Evolutionary conservation across 2,329 filamentous ascomycete species (phyloP).

Genomic region (Huntiella abstrusa): DNA sequence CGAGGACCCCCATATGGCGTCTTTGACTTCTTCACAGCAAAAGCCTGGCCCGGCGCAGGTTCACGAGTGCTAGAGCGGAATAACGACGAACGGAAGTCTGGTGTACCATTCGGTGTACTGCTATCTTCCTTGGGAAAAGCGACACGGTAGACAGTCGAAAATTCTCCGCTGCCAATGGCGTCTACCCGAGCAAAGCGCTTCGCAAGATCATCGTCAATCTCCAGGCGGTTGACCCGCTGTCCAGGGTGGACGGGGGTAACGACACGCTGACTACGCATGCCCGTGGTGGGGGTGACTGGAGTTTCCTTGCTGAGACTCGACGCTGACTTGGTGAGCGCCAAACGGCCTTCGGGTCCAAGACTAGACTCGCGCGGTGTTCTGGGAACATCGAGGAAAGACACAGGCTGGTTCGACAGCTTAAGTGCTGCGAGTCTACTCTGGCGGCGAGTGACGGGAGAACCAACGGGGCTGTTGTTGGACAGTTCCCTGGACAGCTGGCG

Average conservation of each 20-base stretch:
- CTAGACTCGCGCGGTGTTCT: constrained; percentile 63
- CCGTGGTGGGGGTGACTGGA: constrained; percentile 67
- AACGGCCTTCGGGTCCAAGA: constrained; percentile 55
- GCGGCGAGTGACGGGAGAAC: constrained; percentile 6
- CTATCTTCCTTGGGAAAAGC: constrained; percentile 20
- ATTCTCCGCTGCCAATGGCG: constrained; percentile 70
- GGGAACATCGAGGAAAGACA: constrained; percentile 23
- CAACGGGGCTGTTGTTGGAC: not conserved
- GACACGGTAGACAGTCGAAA: constrained; percentile 80
- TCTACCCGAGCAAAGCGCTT: constrained; percentile 67
- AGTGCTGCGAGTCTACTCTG: constrained; percentile 8
- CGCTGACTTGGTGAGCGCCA: constrained; percentile 55
- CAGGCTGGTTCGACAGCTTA: constrained; percentile 5
- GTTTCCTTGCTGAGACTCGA: constrained; percentile 11
- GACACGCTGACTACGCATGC: constrained; percentile 22
- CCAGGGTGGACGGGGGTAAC: constrained; percentile 48
- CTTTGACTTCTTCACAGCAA: constrained; percentile 86
- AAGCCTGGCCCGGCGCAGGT: constrained; percentile 42
- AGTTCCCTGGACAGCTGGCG: constrained; percentile 16
- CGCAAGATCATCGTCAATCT: constrained; percentile 51
- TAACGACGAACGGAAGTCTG: constrained; percentile 21
- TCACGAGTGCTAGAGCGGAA: constrained; percentile 30
- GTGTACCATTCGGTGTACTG: constrained; percentile 7
- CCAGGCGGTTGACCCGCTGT: constrained; percentile 43
- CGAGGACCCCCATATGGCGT: constrained; percentile 57